Conservation (phyloP, 2,329 filamentous ascomycete genomes). For the Xylaria sp. region DNA sequence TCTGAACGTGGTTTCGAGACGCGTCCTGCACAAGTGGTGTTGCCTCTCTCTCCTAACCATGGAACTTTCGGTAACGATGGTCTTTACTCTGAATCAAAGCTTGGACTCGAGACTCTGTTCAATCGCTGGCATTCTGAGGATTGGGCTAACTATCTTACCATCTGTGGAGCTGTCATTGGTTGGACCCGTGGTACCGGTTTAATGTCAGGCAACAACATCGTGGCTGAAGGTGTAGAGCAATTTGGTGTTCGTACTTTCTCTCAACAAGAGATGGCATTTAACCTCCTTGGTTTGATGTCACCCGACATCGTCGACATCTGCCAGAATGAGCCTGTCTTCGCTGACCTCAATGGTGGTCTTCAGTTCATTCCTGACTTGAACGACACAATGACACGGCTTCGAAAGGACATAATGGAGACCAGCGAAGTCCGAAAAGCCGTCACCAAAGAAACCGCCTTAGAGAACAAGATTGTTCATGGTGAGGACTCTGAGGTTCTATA, state of each 20-base stretch:
- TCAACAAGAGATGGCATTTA: constrained; percentile 99
- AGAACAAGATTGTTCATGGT: constrained; percentile 97
- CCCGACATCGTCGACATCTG: constrained; percentile 94
- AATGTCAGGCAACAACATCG: constrained; percentile 97
- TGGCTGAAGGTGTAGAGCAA: constrained; percentile 95
- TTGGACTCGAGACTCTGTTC: constrained; percentile 96
- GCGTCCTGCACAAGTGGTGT: constrained; percentile 93
- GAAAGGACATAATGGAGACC: constrained; percentile 93
- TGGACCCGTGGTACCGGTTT: constrained; percentile 99
- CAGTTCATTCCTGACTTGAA: constrained; percentile 98
- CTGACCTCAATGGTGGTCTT: constrained; percentile 95
- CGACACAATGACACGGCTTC: constrained; percentile 89
- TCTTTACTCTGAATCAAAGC: constrained; percentile 97
- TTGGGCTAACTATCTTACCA: constrained; percentile 97
- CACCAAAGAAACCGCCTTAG: constrained; percentile 92
- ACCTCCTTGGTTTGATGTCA: constrained; percentile 94
- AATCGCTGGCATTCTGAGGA: constrained; percentile 98
- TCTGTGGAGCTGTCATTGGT: constrained; percentile 97
- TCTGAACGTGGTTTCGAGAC: constrained; percentile 88
- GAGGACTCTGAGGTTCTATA: constrained; percentile 91
- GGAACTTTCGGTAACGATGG: constrained; percentile 98
- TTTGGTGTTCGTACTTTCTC: constrained; percentile 98
- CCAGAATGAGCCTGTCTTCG: constrained; percentile 94
- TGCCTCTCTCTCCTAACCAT: constrained; percentile 96
- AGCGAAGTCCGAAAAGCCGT: constrained; percentile 94